Conservation (phyloP, 75 land plant genomes). For the Picea sitchensis region DNA sequence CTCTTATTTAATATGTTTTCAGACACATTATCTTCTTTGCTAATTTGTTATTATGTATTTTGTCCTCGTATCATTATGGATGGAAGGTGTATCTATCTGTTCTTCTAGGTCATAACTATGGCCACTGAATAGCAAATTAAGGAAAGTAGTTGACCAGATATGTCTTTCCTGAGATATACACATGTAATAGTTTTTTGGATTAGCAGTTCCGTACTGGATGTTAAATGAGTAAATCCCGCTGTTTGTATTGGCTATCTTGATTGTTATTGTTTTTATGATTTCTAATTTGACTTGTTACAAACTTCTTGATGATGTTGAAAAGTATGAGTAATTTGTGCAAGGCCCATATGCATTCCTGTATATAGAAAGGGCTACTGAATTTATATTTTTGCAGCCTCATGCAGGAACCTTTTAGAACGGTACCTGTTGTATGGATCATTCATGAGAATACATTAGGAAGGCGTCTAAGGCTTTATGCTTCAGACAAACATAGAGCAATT, state of each 20-base stretch:
- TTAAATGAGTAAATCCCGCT: background rate
- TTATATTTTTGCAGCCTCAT: conserved; percentile 50
- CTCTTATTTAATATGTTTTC: too few species aligned
- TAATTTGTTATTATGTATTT: background rate
- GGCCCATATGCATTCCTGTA: background rate
- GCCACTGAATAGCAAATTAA: background rate
- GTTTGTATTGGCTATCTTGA: background rate
- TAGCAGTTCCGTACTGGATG: background rate
- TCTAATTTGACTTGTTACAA: background rate
- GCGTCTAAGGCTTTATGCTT: conserved; percentile 32
- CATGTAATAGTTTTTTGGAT: background rate
- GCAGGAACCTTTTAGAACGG: conserved; percentile 86
- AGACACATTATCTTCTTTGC: background rate
- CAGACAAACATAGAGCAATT: conserved; percentile 28
- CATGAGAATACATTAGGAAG: conserved; percentile 45
- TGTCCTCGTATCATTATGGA: background rate
- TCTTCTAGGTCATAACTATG: background rate
- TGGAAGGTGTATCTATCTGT: background rate
- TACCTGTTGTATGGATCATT: conserved; percentile 86
- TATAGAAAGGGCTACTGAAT: conserved; percentile 5
- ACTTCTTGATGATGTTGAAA: background rate
- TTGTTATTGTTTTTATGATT: too few species aligned
- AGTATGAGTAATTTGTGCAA: background rate
- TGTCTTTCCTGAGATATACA: background rate
- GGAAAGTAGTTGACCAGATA: background rate